Evolutionary conservation across 805 yeast genomes (phyloP).

Genomic region (Alloascoidea hylecoeti): DNA sequence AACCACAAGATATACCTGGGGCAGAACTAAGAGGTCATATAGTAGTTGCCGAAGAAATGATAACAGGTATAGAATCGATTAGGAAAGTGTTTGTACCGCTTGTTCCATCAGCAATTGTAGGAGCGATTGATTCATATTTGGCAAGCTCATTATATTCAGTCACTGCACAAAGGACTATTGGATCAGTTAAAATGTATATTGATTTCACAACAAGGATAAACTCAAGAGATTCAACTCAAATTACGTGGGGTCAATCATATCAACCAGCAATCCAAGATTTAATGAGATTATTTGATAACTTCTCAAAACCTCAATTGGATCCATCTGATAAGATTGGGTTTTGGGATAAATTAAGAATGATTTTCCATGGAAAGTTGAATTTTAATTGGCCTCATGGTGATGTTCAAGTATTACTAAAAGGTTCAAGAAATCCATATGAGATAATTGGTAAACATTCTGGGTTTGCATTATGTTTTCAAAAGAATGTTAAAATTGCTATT

Average conservation of each 20-base stretch:
- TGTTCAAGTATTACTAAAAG: slow-evolving; percentile 31
- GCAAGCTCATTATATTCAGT: slow-evolving; percentile 9
- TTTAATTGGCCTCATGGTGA: slow-evolving; percentile 35
- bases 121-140: no score
- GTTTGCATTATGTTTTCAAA: slow-evolving; percentile 57
- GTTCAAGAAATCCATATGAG: slow-evolving; percentile 68
- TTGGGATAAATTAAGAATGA: slow-evolving; percentile 79
- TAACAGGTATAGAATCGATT: slow-evolving; percentile 32
- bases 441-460: slow-evolving; percentile 61
- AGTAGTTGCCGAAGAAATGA: slow-evolving; percentile 53
- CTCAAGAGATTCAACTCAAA: slow-evolving; percentile 43
- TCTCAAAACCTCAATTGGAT: slow-evolving; percentile 83
- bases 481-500: slow-evolving; percentile 41
- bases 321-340: slow-evolving; percentile 77
- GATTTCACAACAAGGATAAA: slow-evolving; percentile 40
- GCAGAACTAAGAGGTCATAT: slow-evolving; percentile 43
- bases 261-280: slow-evolving; percentile 76
- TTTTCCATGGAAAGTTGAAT: slow-evolving; percentile 58
- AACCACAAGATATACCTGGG: slow-evolving; percentile 15
- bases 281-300: slow-evolving; percentile 64
- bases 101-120: slow-evolving; percentile 26
- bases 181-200: slow-evolving; percentile 60
- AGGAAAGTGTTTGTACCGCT: slow-evolving; percentile 52
- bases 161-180: slow-evolving; percentile 55
- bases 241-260: slow-evolving; percentile 77